A percentile compares a stretch with the other conserved stretches of the same genome.
These are phyloP conservation scores for Xerocomellus chrysenteron DNA, from an alignment of 768 basidiomycete species.

Conservation along the genomic window DNA sequence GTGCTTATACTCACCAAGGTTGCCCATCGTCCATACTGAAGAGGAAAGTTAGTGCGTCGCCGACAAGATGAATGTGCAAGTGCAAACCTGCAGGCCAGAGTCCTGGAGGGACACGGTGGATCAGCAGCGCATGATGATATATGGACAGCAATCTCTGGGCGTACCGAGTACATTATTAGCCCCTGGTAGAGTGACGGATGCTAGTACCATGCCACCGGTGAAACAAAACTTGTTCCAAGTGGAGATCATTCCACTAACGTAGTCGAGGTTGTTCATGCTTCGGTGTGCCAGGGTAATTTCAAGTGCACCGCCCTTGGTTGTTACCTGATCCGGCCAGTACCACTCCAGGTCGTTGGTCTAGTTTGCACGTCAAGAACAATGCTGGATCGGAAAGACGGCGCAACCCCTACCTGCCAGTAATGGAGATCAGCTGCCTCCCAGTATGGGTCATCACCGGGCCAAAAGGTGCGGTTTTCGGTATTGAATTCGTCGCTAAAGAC, in stretches of 20 bases:
- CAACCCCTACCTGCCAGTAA: conserved; percentile 61
- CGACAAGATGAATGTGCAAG: background rate
- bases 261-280: conserved; percentile 68
- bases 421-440: conserved; percentile 85
- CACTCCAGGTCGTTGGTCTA: conserved; percentile 80
- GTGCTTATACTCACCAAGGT: conserved; percentile 51
- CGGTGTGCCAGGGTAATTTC: conserved; percentile 71
- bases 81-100: conserved; percentile 66
- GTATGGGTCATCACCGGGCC: conserved; percentile 83
- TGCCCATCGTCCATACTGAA: conserved; percentile 71
- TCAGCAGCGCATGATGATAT: background rate
- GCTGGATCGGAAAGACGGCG: background rate
- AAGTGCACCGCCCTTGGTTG: conserved; percentile 71
- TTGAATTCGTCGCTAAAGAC: conserved; percentile 93
- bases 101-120: conserved; percentile 33
- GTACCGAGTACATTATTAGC: conserved; percentile 49
- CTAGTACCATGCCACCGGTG: conserved; percentile 79
- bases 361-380: background rate
- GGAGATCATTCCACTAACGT: conserved; percentile 67
- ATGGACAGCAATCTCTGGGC: conserved; percentile 3
- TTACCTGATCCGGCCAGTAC: conserved; percentile 82
- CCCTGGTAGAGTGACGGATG: conserved; percentile 69
- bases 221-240: conserved; percentile 94
- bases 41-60: conserved; percentile 12
- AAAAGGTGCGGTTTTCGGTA: conserved; percentile 69